Conservation (phyloP, 2,329 filamentous ascomycete genomes). For the Bimuria novae-zelandiae region DNA sequence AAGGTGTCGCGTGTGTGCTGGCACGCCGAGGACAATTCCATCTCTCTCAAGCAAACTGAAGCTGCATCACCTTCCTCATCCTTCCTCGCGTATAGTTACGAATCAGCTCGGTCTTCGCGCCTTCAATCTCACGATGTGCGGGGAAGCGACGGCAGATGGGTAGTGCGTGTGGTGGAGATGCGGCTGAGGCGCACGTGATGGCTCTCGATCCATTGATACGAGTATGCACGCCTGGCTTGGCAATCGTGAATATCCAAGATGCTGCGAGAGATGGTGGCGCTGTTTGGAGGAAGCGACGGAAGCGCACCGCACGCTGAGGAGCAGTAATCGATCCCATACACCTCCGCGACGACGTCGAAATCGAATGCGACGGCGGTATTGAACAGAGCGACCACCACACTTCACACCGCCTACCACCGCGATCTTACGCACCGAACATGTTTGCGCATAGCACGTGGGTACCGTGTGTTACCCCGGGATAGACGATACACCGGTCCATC, state of each 20-base stretch:
- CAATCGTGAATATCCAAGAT: background rate
- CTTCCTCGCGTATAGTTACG: background rate
- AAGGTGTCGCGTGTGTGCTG: too few relatives aligned
- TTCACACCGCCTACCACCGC: background rate
- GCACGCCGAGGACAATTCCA: too few relatives aligned
- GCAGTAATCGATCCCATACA: background rate
- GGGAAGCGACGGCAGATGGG: conserved; percentile 3
- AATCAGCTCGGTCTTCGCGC: conserved; percentile 3
- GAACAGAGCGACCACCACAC: background rate
- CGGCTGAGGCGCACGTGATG: conserved; percentile 7
- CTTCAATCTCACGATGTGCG: background rate
- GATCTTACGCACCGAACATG: conserved; percentile 8
- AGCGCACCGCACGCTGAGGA: background rate
- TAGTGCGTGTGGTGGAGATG: background rate
- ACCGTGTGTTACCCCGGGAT: background rate
- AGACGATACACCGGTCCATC: conserved; percentile 9
- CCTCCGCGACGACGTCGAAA: background rate
- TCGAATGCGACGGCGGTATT: background rate
- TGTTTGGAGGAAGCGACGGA: background rate
- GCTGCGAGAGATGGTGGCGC: background rate
- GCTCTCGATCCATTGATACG: background rate
- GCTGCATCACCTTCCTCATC: conserved; percentile 3
- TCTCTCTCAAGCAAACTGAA: too few relatives aligned
- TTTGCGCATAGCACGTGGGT: background rate
- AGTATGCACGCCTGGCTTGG: conserved; percentile 1